Base-by-base conservation (phyloP, 352 stramenopile genomes). In the Hyaloperonospora arabidopsidis region DNA sequence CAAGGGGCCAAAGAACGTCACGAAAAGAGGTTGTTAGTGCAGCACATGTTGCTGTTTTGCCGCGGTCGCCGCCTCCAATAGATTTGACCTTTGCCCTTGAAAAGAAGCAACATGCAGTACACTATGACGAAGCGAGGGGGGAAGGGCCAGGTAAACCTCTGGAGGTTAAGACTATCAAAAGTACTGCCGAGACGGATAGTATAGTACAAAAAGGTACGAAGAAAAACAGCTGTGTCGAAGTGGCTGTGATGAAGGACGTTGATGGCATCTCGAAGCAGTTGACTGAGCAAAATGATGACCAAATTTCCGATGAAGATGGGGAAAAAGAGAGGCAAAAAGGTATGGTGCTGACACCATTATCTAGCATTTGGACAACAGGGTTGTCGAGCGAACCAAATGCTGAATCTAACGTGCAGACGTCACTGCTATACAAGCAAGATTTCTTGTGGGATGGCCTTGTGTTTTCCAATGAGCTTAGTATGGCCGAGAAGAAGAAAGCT, bases 381-480 rank as follows among this genome's bases (percentile, higher is more conserved):
- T 50, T 54, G 10, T 52, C 54, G 14, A 13, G 15, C 28, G 41
- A 47, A 14, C 15, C 28, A 36, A 54, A 7, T 28, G 10, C 5
- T 45, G 49, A 39, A 55, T 46, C 36, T 25, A 40, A 61, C 22
- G 29, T 25, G 0, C 59, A 65, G n/a, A 32, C 25, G 25, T 32
- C 25, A 32, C 29, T 76, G 28, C 68, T 59, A n/a, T 85, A 84
- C 64, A 81, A 78, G 44, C 72, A 86, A 50, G 76, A 84, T 51
- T 77, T 90, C 32, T 61, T 93, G 15, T 93, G 82, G 82, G 67
- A 90, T 52, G 54, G 81, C 21, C 32, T 48, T 6, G 45, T 88
- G 12, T 93, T 93, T 43, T 83, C 71, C 13, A 69, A 84, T 23
- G 66, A 80, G n/a, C 48, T 58, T 10, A 67, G 56, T 45, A 57